Evolutionary conservation across 164 flowering plant species (phyloP).

Genomic region (Macadamia integrifolia): DNA sequence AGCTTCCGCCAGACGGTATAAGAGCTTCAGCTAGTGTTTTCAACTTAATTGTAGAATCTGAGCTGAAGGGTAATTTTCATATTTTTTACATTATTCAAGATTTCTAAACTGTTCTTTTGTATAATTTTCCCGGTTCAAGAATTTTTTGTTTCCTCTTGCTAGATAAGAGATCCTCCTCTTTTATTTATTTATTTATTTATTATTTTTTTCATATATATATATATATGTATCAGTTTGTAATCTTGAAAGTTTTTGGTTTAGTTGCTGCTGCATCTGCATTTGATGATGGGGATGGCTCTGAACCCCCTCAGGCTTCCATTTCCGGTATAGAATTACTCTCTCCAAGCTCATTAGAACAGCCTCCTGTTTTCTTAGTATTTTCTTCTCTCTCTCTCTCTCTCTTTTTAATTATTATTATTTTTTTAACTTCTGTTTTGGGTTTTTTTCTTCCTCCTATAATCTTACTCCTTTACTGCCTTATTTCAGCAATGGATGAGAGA

Average conservation of each 20-base stretch:
- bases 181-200: no score
- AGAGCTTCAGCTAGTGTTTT: conserved; percentile 67
- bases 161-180: neutral
- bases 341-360: neutral
- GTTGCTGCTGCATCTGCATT: conserved; percentile 73
- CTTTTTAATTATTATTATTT: neutral
- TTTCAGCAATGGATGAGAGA: conserved; percentile 89
- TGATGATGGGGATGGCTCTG: conserved; percentile 55
- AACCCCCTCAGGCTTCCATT: conserved; percentile 67
- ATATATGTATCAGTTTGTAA: neutral
- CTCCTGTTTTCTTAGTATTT: neutral
- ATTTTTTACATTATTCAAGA: neutral
- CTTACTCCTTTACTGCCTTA: neutral
- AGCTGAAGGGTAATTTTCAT: conserved; percentile 58
- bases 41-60: conserved; percentile 65
- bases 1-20: conserved; percentile 65
- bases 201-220: no score
- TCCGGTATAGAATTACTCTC: conserved; percentile 44
- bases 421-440: neutral
- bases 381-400: no score
- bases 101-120: neutral
- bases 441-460: neutral
- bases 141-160: conserved; percentile 1
- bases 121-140: neutral
- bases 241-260: conserved; percentile 25